Conservation (phyloP, 768 basidiomycete species). For the Calocybe gangraenosa region DNA sequence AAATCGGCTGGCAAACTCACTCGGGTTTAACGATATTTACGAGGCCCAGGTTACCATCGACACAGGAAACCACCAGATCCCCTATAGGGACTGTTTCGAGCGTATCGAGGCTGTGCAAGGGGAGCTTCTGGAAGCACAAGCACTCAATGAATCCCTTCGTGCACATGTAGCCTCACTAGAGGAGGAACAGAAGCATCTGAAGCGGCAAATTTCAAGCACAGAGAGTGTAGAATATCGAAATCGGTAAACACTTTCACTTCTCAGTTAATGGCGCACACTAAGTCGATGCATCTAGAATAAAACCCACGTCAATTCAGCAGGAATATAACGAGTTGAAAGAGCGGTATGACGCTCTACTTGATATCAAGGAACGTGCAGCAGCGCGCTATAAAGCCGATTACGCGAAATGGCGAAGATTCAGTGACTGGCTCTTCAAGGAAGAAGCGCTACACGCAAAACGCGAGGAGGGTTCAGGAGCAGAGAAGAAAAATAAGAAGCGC, state of each 20-base stretch:
- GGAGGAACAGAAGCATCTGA: background rate
- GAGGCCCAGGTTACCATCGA: slow-evolving; percentile 41
- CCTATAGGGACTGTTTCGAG: slow-evolving; percentile 33
- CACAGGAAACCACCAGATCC: slow-evolving; percentile 26
- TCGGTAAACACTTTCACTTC: background rate
- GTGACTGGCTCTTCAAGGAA: slow-evolving; percentile 37
- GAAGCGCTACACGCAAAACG: slow-evolving; percentile 24
- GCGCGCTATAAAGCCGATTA: slow-evolving; percentile 48
- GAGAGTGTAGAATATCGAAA: slow-evolving; percentile 6
- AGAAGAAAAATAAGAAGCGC: slow-evolving; percentile 23
- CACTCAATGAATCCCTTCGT: slow-evolving; percentile 21
- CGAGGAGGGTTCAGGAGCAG: slow-evolving; percentile 21
- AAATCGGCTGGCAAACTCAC: slow-evolving; percentile 31
- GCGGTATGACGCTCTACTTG: slow-evolving; percentile 42
- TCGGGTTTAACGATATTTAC: slow-evolving; percentile 40
- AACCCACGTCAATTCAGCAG: slow-evolving; percentile 4
- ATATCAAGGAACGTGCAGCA: slow-evolving; percentile 39
- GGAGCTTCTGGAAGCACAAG: slow-evolving; percentile 20
- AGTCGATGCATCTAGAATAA: slow-evolving; percentile 5
- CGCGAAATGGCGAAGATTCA: slow-evolving; percentile 46
- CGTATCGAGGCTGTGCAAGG: slow-evolving; percentile 29
- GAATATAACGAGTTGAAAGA: slow-evolving; percentile 32
- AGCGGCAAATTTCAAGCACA: background rate
- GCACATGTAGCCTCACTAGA: slow-evolving; percentile 1
- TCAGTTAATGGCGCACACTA: background rate